Evolutionary conservation across 2,329 filamentous ascomycete species (phyloP), one percentile per base, ranked within the genome.

Genomic region (Trichophyton simii): DNA sequence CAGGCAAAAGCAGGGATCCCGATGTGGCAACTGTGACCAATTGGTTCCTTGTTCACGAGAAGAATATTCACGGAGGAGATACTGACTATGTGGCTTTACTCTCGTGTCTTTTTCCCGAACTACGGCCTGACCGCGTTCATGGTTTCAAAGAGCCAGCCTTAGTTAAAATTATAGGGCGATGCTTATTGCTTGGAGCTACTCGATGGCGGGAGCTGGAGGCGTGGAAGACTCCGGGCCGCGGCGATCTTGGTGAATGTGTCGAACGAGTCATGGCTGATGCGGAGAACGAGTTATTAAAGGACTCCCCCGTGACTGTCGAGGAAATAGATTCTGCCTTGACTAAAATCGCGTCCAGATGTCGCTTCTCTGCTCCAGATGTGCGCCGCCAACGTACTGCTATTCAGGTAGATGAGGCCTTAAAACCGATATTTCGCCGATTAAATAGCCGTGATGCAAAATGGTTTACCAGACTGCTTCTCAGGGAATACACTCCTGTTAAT

Each of bases 391-490:
- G 72, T 52, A 66, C 71, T 20, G 71, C 71, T 3, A 70, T 71
- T 1, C 71, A 76, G 67, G 68, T 81, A 68, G 72, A 77, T 22
- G 72, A 75, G 3, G 71, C 79, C 2, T 71, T 92, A 0, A 77
- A 77, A 20, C 69, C 71, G 0, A 69, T 91, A 0, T 88, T 87
- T 67, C 76, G 74, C 34, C 80, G 82, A 6, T 69, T 90, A 8
- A 78, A 78, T 54, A 82, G 88, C 2, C 77, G 78, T 50, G 88
- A 95, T 69, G 87, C 86, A 3, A 96, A 96, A 74, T 96, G 91
- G 91, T 79, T 96, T 9, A 88, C 88, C 0, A 82, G 91, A 2
- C 77, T 96, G 34, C 78, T 96, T 4, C 76, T 95, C 31, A 94
- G 95, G 69, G 82, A 86, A 64, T 88, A 86, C 63, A 78, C 81